Percentiles rank a stretch among this genome's conserved stretches.
Conservation (phyloP, 2,329 filamentous ascomycete species). For the Cladosporium phlei region DNA sequence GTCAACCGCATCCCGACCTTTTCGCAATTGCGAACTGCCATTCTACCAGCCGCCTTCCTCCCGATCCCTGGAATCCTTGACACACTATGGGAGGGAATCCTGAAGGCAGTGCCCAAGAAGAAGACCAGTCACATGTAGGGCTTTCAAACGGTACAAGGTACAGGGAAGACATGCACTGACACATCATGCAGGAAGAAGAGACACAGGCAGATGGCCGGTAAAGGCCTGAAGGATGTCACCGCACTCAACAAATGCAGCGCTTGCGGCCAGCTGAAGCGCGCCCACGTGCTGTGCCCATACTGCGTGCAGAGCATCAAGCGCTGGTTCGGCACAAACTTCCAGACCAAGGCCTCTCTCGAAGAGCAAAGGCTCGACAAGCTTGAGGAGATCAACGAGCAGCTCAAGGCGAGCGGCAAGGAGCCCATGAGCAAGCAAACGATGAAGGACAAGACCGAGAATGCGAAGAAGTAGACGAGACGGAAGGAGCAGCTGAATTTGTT, state of each 20-base stretch:
- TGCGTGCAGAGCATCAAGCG: conserved; percentile 64
- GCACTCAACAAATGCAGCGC: conserved; percentile 82
- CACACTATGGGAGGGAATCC: conserved; percentile 86
- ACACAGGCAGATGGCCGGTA: conserved; percentile 89
- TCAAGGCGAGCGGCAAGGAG: conserved; percentile 20
- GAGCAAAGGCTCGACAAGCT: conserved; percentile 20
- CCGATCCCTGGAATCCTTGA: conserved; percentile 67
- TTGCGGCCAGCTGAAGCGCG: conserved; percentile 81
- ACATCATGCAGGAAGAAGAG: conserved; percentile 62
- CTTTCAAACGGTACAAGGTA: background rate
- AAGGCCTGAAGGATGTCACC: conserved; percentile 86
- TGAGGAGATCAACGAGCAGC: conserved; percentile 24
- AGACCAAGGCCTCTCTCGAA: conserved; percentile 24
- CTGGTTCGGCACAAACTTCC: conserved; percentile 34
- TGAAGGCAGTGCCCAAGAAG: conserved; percentile 94
- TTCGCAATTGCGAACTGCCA: conserved; percentile 44
- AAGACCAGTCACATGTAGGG: conserved; percentile 83
- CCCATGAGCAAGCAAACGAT: conserved; percentile 18
- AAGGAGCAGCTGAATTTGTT: conserved; percentile 6
- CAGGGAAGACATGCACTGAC: background rate
- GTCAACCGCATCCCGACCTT: conserved; percentile 41
- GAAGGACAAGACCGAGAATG: conserved; percentile 20
- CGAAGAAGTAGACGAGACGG: conserved; percentile 19
- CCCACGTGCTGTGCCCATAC: conserved; percentile 81
- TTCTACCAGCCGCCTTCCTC: conserved; percentile 54